These are phyloP conservation scores for Cicer judaicum DNA, from an alignment of 306 rosid species.

Conservation along the genomic window DNA sequence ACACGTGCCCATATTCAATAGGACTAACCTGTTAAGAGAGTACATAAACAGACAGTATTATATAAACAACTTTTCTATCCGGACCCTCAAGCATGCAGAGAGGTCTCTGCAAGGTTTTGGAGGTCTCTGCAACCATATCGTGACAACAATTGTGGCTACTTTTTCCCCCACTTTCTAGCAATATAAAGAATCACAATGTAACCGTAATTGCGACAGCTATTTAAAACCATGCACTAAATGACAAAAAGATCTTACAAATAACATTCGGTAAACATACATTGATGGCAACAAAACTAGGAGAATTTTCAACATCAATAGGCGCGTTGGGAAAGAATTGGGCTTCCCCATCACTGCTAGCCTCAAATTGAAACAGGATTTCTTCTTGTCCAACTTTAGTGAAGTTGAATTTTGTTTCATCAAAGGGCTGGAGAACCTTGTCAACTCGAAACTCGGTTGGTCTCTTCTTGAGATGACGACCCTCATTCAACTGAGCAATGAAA, in stretches of 20 bases:
- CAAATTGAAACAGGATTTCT: conserved; percentile 87
- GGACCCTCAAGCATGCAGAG: neutral
- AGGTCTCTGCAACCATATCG: neutral
- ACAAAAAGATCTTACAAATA: neutral
- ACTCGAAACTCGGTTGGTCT: conserved; percentile 94
- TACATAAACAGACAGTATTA: neutral
- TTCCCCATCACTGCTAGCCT: conserved; percentile 68
- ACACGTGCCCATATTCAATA: conserved; percentile 95
- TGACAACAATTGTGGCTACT: neutral
- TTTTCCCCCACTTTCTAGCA: neutral
- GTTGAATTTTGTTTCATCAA: conserved; percentile 88
- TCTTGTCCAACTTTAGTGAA: conserved; percentile 99
- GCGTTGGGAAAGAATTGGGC: conserved; percentile 73
- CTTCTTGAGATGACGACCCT: conserved; percentile 98
- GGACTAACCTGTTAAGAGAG: conserved; percentile 85
- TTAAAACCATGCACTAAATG: neutral
- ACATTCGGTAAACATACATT: conserved; percentile 56
- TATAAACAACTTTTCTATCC: neutral
- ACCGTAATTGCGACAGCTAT: neutral
- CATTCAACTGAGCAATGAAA: conserved; percentile 94
- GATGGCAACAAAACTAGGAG: conserved; percentile 90
- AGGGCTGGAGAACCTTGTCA: conserved; percentile 96
- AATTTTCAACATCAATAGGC: conserved; percentile 67
- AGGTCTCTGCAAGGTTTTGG: neutral
- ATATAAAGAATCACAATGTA: neutral